Base-by-base conservation (phyloP, 1,139 yeast genomes). In the Suhomyces terraborum region DNA sequence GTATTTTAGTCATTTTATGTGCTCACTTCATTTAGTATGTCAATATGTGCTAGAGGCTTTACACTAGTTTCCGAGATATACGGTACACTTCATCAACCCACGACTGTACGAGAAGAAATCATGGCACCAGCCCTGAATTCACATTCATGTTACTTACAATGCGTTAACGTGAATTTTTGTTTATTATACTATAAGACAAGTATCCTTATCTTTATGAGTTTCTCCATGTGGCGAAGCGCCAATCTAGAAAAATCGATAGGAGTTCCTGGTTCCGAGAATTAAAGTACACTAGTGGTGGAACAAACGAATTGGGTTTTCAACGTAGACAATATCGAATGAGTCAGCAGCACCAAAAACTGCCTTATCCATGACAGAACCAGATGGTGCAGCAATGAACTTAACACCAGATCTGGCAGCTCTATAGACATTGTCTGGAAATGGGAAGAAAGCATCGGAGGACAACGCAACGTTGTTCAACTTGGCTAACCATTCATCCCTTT, bases 401-500 rank as follows among this genome's bases (percentile, higher is more conserved):
- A 89, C 98, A 65, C 98, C 98, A 19, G 95, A 85, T 74, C 88
- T 83, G 42, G 84, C 96, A 48, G 98, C 98, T 67, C 98, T 82
- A 80, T 91, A 89, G 55, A 94, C 96, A 61, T 94, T 93, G 69
- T 93, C 98, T 52, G 98, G 95, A 93, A 93, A 93, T 70, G 98
- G 98, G 95, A 93, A 93, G 80, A 93, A 93, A 29, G 98, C 98
- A 66, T 93, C 98, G 3, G 97, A 88, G 13, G 97, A 85, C 56
- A 89, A 77, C 8, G 98, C 91, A 46, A 94, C 98, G 55, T 87
- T 82, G 46, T 72, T 79, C 63, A 88, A 77, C 72, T 89, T 81
- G 49, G 72, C 59, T 53, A 84, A 69, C 98, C 98, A 93, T 57
- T 87, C 96, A 51, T 73, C 71, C 71, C 94, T 88, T 75, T 94